Conservation (phyloP, 1,139 yeast species). For the Magnusiomyces tetraspermus region DNA sequence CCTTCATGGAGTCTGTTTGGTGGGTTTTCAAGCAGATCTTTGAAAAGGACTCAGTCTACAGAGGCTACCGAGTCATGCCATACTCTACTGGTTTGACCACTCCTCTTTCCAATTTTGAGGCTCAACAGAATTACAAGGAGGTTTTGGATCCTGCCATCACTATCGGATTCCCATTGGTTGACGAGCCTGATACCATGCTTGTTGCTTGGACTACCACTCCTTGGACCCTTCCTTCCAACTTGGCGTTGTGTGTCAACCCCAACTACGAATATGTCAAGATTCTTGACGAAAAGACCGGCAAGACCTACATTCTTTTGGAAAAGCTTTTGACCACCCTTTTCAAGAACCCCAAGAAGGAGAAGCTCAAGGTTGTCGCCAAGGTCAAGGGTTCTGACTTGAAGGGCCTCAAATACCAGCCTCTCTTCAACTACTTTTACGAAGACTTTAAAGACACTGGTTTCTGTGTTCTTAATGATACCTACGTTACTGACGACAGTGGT, state of each 20-base stretch:
- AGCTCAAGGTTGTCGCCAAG: slow-evolving; percentile 71
- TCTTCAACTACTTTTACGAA: slow-evolving; percentile 72
- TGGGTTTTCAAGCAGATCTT: slow-evolving; percentile 92
- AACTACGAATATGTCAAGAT: slow-evolving; percentile 86
- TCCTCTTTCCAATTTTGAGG: slow-evolving; percentile 94
- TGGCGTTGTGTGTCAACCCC: slow-evolving; percentile 87
- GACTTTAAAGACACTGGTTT: slow-evolving; percentile 65
- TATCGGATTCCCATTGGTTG: slow-evolving; percentile 72
- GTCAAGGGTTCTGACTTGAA: slow-evolving; percentile 69
- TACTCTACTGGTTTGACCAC: slow-evolving; percentile 96
- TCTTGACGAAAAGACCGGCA: slow-evolving; percentile 75
- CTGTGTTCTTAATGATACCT: slow-evolving; percentile 69
- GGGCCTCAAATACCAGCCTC: slow-evolving; percentile 73
- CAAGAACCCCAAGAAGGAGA: slow-evolving; percentile 90
- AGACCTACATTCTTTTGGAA: slow-evolving; percentile 75
- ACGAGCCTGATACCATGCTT: slow-evolving; percentile 69
- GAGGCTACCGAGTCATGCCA: slow-evolving; percentile 97
- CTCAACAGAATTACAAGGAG: slow-evolving; percentile 95
- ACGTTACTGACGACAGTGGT: slow-evolving; percentile 92
- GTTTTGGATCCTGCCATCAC: slow-evolving; percentile 96
- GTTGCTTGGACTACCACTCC: slow-evolving; percentile 99
- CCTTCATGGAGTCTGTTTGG: slow-evolving; percentile 97
- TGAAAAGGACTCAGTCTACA: slow-evolving; percentile 78
- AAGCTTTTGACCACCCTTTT: slow-evolving; percentile 69
- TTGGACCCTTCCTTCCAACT: slow-evolving; percentile 95